Base-by-base conservation (phyloP, 331 rosid species). In the Stylosanthes scabra region DNA sequence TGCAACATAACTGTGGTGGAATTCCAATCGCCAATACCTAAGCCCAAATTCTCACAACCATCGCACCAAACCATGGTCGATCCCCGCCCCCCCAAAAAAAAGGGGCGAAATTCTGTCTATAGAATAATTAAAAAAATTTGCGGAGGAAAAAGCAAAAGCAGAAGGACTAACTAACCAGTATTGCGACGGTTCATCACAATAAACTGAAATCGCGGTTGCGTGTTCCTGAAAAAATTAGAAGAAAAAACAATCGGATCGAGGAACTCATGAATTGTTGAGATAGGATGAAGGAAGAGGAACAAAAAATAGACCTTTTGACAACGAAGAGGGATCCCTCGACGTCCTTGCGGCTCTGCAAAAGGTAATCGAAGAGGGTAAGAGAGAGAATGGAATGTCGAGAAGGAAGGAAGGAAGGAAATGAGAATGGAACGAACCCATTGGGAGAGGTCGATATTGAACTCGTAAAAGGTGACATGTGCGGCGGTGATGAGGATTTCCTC, bases 321-420 rank as follows among this genome's bases (percentile, higher is more conserved):
- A 95, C 97, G 60, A 95, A 95, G 68, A 95, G 99, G 74, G 99
- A 92, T 78, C 99, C 99, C 82, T 95, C 99, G 11, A 95, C 97
- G 66, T 95, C 97, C 88, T 95, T 95, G 74, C 97, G 97, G 76
- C 97, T 92, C 99, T 95, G 92, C 67, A 86, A 70, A 44, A 5
- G 72, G 25, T 55, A 74, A 82, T 51, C 13, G 41, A 3, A 68
- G 28, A 49, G 6, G 6, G 39, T 11, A n/a, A 50, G 37, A 52
- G 25, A 45, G 15, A 67, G 9, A 66, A 12, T 7, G 27, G 2
- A 14, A 39, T n/a, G n/a, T 1, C 15, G 63, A 3, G 0, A 29
- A n/a, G n/a, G n/a, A n/a, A n/a, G n/a, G 6, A 41, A 15, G 57
- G 16, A 37, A 34, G 37, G 66, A 5, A 56, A n/a, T 39, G 59